phyloP scores from a whole-genome alignment of 2,329 filamentous ascomycete genomes.

The Trichoderma sp. region DNA sequence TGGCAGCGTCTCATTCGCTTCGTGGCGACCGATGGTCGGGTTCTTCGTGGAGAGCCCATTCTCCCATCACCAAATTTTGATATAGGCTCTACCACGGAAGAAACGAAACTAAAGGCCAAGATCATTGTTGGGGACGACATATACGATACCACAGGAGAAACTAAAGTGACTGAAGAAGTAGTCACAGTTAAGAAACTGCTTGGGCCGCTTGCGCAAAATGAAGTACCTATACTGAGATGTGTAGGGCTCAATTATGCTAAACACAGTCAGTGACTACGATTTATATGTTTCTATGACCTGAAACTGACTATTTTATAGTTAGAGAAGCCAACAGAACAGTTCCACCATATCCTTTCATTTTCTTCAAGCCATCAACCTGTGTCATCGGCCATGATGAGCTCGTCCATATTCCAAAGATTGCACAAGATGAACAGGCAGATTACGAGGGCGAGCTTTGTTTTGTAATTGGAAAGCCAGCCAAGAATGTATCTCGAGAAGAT shows the following conservation, averaged over 20 bases:
- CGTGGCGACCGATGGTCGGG: conserved; percentile 48
- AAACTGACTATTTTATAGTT: conserved; percentile 35
- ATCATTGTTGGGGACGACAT: conserved; percentile 51
- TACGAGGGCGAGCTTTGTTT: conserved; percentile 49
- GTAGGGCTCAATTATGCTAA: conserved; percentile 60
- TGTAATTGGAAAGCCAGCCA: conserved; percentile 49
- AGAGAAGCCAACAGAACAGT: conserved; percentile 50
- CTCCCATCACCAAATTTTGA: conserved; percentile 45
- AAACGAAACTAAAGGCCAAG: conserved; percentile 50
- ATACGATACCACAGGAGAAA: conserved; percentile 46
- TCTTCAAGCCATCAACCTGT: conserved; percentile 48
- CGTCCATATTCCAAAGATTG: conserved; percentile 48
- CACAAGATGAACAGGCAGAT: conserved; percentile 47
- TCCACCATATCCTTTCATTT: conserved; percentile 49
- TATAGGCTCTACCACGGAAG: conserved; percentile 41
- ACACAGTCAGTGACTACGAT: conserved; percentile 41
- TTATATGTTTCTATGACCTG: background rate
- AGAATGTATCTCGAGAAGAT: conserved; percentile 44
- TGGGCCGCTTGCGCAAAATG: conserved; percentile 47
- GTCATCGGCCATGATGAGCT: conserved; percentile 36
- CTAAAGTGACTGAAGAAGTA: conserved; percentile 52
- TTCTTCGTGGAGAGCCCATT: conserved; percentile 53
- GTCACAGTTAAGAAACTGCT: conserved; percentile 54
- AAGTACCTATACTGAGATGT: conserved; percentile 57
- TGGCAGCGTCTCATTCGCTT: conserved; percentile 58